Base-by-base conservation (phyloP, 139 green algal genomes). In the Auxenochlorella pyrenoidosa region DNA sequence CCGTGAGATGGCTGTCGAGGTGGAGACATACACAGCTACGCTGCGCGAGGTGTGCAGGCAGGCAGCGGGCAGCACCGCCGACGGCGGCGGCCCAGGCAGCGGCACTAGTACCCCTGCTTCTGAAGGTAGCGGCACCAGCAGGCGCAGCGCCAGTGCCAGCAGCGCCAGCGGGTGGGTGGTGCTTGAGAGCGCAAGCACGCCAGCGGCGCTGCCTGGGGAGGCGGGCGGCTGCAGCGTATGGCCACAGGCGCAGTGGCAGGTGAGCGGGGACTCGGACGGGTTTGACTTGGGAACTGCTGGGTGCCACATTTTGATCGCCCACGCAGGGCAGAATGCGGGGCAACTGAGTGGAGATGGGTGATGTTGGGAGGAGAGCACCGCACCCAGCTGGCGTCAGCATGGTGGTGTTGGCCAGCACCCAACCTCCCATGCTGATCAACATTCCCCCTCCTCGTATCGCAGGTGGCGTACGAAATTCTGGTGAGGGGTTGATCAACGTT, bases 381-480 rank as follows among this genome's bases (percentile, higher is more conserved):
- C n/a, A n/a, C n/a, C n/a, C n/a, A n/a, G n/a, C n/a, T n/a, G n/a
- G n/a, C n/a, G n/a, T n/a, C n/a, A n/a, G n/a, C n/a, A n/a, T n/a
- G n/a, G n/a, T n/a, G n/a, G n/a, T n/a, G n/a, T n/a, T n/a, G n/a
- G n/a, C n/a, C n/a, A n/a, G n/a, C n/a, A n/a, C n/a, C n/a, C n/a
- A n/a, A n/a, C n/a, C n/a, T n/a, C n/a, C n/a, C n/a, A n/a, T n/a
- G n/a, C n/a, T n/a, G n/a, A n/a, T n/a, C n/a, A n/a, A n/a, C n/a
- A n/a, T n/a, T n/a, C n/a, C n/a, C n/a, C n/a, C n/a, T n/a, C n/a
- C n/a, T n/a, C n/a, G n/a, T n/a, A n/a, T n/a, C n/a, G n/a, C n/a
- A n/a, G n/a, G 85, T 86, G 26, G 90, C 89, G 0, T 93, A 91
- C 73, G 80, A 93, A 68, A 90, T 93, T 28, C 66, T 93, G 89